These are phyloP conservation scores for Mercurialis annua DNA, from an alignment of 345 rosid genomes.

Conservation along the genomic window DNA sequence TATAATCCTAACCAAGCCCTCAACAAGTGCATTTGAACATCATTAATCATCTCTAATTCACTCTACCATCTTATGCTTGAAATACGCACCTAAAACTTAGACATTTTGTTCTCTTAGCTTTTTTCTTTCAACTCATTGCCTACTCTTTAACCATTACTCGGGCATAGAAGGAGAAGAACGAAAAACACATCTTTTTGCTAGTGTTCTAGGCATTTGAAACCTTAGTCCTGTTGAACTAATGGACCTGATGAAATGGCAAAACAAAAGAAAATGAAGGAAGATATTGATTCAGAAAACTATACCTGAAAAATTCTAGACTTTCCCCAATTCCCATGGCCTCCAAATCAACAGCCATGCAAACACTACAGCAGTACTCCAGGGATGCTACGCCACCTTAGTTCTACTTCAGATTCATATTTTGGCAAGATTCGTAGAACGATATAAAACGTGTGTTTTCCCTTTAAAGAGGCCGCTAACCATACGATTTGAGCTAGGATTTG, in stretches of 20 bases:
- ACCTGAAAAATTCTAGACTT: conserved; percentile 92
- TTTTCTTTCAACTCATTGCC: not conserved
- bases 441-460: conserved; percentile 81
- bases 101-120: too few species aligned
- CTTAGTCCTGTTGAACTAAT: not conserved
- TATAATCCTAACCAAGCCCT: not conserved
- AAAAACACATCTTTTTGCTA: not conserved
- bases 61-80: not conserved
- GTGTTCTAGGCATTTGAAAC: not conserved
- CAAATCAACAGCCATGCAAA: conserved; percentile 79
- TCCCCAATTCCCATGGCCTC: conserved; percentile 97
- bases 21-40: not conserved
- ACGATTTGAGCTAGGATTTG: conserved; percentile 60
- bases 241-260: not conserved
- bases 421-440: conserved; percentile 68
- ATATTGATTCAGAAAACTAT: conserved; percentile 13
- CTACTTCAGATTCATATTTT: conserved; percentile 67
- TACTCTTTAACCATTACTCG: not conserved
- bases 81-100: not conserved
- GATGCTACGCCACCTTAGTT: conserved; percentile 71
- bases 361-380: conserved; percentile 74
- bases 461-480: conserved; percentile 58
- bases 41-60: not conserved
- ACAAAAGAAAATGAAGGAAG: conserved; percentile 1
- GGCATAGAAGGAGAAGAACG: not conserved